Evolutionary conservation across 2,329 filamentous ascomycete species (phyloP), one percentile per base, ranked within the genome.

Genomic region (Pseudophaeomoniella oleicola): DNA sequence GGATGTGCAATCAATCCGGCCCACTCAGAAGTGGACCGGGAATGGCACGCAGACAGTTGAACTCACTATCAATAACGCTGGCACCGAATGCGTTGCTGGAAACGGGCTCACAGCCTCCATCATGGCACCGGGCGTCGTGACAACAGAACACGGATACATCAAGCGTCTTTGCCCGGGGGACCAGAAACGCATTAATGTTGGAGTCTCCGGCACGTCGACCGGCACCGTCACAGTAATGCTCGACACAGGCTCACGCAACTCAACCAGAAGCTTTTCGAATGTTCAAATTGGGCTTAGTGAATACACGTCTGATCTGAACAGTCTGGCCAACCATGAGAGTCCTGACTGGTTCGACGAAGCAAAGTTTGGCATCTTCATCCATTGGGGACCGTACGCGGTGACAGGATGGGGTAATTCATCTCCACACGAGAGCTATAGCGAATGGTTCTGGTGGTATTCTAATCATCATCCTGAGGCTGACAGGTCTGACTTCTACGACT

Each of bases 331-430:
- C 40, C 60, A 63, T 35, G 62, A 64, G 46, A 60, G 60, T 11
- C 69, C 69, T 0, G 54, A 60, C 4, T 75, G 71, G 71, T 75
- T 63, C 43, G 58, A 69, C 37, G 57, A 64, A 30, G 65, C 58
- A 15, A 75, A 76, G 39, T 75, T 59, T 42, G 71, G 72, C 1
- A 75, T 75, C 27, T 75, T 76, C 45, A 69, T 75, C 30, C 71
- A 75, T 41, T 75, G 71, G 68, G 71, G 71, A 0, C 55, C 63
- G 0, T 75, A 72, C 43, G 52, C 67, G 0, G 70, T 74, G 1
- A 65, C 71, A 0, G 69, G 64, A 3, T 75, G 70, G 69, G 71
- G 71, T 2, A 62, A 63, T 31, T 41, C 38, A 4, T 44, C 44
- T 4, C 36, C 42, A 3, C 56, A 60, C 34, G 63, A 63, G 42